Percentiles rank a stretch among this genome's conserved stretches.
phyloP scores from a whole-genome alignment of 345 rosid species.

The Rhodomyrtus tomentosa region DNA sequence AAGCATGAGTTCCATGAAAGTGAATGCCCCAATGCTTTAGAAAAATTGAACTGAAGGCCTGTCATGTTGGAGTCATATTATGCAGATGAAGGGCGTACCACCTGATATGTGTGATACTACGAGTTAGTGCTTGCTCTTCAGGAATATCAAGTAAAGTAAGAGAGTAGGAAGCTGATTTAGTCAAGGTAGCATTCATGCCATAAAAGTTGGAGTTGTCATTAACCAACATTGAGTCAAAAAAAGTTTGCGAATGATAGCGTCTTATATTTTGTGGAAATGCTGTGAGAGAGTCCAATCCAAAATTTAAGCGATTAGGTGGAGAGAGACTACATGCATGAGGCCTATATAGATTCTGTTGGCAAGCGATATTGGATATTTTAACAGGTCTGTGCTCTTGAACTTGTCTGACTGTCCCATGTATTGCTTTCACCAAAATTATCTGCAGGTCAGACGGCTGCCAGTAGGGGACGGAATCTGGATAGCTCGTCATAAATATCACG shows the following conservation, averaged over 20 bases:
- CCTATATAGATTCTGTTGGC: neutral
- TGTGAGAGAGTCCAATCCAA: neutral
- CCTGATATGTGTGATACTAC: neutral
- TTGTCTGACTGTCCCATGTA: neutral
- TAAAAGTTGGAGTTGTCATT: neutral
- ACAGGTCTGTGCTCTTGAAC: neutral
- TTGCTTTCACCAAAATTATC: neutral
- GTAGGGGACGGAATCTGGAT: conserved; percentile 94
- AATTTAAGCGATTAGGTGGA: neutral
- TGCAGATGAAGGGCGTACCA: neutral
- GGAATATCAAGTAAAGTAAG: neutral
- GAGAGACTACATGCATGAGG: neutral
- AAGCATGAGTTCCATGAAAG: neutral
- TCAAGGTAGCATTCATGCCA: neutral
- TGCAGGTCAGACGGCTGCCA: conserved; percentile 76
- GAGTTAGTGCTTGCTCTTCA: neutral
- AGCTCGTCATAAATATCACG: conserved; percentile 59
- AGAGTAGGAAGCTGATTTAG: neutral
- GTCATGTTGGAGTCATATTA: neutral
- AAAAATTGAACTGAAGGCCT: neutral
- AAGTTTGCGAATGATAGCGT: neutral
- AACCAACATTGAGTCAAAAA: neutral
- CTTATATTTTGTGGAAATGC: neutral
- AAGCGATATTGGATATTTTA: neutral
- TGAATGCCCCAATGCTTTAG: neutral